Evolutionary conservation across 495 filamentous ascomycete species (phyloP), one percentile per base, ranked within the genome.

Genomic region (Elasticomyces elasticus): DNA sequence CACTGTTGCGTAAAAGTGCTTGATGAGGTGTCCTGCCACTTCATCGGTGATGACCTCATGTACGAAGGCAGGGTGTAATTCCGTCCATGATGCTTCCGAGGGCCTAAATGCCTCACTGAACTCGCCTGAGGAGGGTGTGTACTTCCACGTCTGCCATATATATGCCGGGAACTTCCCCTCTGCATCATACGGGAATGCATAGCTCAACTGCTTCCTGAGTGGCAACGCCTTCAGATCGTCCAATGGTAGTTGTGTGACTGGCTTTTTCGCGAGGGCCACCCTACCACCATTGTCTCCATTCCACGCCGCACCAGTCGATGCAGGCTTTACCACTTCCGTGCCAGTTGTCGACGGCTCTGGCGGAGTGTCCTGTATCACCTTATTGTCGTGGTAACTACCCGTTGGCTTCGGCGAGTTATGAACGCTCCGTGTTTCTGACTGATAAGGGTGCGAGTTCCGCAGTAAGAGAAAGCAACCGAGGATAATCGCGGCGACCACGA

Each of bases 111-210:
- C 70, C 56, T 86, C 80, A 4, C 66, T 68, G 64, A 98, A 98
- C 55, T 87, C 79, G 49, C 79, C 74, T n/a, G 85, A 85, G 0
- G 83, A 77, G 0, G 94, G 92, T 0, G 82, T 85, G 66, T 84
- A 86, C 70, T 94, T 95, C 92, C 92, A 98, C 35, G 92, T 98
- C 73, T 98, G 92, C 92, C 92, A 98, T 56, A 98, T 94, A 70
- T 94, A 98, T 25, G 89, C 90, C 0, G 92, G 92, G 68, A 98
- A 98, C 67, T 87, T 90, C 52, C 73, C 67, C 58, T 87, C 81
- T 43, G 89, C 77, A 60, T 94, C 83, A 72, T 97, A 98, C 12
- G 90, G 89, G 66, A 91, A 98, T 62, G 94, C 85, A 72, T 94
- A 95, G 33, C 81, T 85, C 47, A 98, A 76, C 63, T 89, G 89